Conservation (phyloP, 768 basidiomycete genomes). For the Russula foetens region DNA sequence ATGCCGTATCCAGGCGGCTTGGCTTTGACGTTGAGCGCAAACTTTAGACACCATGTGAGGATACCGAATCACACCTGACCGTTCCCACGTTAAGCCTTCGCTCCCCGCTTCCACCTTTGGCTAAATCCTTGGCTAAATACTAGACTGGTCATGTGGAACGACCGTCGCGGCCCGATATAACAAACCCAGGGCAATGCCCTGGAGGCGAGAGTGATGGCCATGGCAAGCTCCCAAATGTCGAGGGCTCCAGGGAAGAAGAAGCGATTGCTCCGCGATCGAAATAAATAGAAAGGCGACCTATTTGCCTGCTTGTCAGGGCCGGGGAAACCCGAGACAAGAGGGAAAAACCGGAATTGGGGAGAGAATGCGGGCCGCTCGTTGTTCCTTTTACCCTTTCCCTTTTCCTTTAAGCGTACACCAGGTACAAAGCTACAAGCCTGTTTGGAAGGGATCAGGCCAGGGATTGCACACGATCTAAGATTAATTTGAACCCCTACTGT, state of each 20-base stretch:
- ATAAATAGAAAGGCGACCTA: too few species aligned
- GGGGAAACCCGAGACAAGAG: background rate
- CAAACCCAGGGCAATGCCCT: too few species aligned
- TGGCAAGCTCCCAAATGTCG: background rate
- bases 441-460: too few species aligned
- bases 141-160: background rate
- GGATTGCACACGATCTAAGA: too few species aligned
- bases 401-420: too few species aligned
- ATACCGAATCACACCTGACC: background rate
- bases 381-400: too few species aligned
- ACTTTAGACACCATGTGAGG: background rate
- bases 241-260: background rate
- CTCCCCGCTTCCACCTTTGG: background rate
- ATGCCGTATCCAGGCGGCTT: background rate
- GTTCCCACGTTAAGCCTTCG: background rate
- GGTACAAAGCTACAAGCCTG: background rate
- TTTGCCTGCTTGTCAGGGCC: background rate
- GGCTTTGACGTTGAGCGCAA: background rate
- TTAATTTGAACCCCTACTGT: too few species aligned
- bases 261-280: conserved; percentile 7
- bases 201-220: too few species aligned
- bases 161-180: background rate
- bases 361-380: too few species aligned
- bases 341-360: background rate
- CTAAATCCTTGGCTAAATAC: background rate